Conservation (phyloP, 495 filamentous ascomycete species). For the Thermothielavioides terrestris region DNA sequence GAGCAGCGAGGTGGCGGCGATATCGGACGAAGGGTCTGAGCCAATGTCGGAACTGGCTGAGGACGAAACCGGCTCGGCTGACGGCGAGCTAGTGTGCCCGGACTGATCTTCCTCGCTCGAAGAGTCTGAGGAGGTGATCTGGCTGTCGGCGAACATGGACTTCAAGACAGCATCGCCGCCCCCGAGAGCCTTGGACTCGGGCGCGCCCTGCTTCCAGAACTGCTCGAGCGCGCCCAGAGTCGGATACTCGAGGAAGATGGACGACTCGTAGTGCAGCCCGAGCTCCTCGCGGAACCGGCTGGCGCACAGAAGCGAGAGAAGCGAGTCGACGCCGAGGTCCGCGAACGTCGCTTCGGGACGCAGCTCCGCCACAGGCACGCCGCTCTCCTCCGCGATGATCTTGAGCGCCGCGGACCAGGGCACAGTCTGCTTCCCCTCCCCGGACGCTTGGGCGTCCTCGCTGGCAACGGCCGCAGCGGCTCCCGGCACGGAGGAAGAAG, state of each 20-base stretch:
- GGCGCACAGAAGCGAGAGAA: conserved; percentile 37
- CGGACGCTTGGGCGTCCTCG: neutral
- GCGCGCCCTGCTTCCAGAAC: neutral
- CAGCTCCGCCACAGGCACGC: conserved; percentile 44
- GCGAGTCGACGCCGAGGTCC: conserved; percentile 40
- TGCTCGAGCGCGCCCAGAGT: neutral
- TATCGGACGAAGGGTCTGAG: neutral
- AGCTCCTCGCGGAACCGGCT: conserved; percentile 38
- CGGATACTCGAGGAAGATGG: neutral
- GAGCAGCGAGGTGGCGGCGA: conserved; percentile 30
- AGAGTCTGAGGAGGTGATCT: too few species aligned
- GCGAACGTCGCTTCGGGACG: conserved; percentile 30
- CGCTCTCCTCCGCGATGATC: conserved; percentile 44
- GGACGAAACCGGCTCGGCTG: too few species aligned
- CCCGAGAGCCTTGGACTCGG: neutral
- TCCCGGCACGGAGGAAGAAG: too few species aligned
- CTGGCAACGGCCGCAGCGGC: neutral
- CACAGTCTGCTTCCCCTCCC: conserved; percentile 40
- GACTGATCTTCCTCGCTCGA: too few species aligned
- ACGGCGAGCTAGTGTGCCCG: too few species aligned
- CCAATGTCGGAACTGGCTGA: too few species aligned
- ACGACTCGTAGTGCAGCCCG: conserved; percentile 32
- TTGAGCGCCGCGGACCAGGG: neutral
- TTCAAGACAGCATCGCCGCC: too few species aligned
- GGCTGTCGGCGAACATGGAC: too few species aligned